phyloP scores from a whole-genome alignment of 2,329 filamentous ascomycete genomes.

The Colletotrichum higginsianum region DNA sequence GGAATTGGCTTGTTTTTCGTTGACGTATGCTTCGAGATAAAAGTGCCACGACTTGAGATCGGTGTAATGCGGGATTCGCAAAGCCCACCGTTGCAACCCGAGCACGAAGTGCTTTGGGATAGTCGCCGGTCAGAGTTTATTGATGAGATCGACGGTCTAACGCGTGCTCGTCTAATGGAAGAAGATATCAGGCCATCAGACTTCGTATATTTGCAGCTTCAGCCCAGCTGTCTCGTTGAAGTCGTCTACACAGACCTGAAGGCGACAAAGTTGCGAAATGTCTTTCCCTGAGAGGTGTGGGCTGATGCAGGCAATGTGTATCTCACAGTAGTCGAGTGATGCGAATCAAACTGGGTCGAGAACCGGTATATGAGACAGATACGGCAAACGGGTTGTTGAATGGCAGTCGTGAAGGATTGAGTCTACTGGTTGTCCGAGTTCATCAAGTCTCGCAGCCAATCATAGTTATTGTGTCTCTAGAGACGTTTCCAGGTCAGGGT shows the following conservation, averaged over 20 bases:
- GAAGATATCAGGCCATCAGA: background rate
- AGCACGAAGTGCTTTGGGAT: too few relatives aligned
- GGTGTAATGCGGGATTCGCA: too few relatives aligned
- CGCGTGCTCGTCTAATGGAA: too few relatives aligned
- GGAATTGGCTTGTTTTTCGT: background rate
- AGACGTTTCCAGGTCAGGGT: slow-evolving; percentile 6
- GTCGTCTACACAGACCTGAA: background rate
- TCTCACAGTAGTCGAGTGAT: background rate
- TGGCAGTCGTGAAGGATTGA: background rate
- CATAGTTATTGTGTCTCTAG: background rate
- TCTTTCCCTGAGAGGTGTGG: background rate
- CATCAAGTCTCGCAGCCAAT: slow-evolving; percentile 11
- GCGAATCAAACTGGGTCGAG: background rate
- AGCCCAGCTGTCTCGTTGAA: background rate
- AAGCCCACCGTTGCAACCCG: too few relatives aligned
- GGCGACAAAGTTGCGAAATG: background rate
- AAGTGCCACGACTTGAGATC: background rate
- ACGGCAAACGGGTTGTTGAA: background rate
- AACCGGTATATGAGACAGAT: background rate
- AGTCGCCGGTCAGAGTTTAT: background rate
- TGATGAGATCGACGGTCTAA: too few relatives aligned
- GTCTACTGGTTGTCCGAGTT: slow-evolving; percentile 10
- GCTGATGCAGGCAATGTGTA: background rate
- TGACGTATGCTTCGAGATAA: background rate
- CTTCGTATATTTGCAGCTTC: background rate